phyloP scores from a whole-genome alignment of 192 early-diverging fungal species.

The Coemansia sp. region DNA sequence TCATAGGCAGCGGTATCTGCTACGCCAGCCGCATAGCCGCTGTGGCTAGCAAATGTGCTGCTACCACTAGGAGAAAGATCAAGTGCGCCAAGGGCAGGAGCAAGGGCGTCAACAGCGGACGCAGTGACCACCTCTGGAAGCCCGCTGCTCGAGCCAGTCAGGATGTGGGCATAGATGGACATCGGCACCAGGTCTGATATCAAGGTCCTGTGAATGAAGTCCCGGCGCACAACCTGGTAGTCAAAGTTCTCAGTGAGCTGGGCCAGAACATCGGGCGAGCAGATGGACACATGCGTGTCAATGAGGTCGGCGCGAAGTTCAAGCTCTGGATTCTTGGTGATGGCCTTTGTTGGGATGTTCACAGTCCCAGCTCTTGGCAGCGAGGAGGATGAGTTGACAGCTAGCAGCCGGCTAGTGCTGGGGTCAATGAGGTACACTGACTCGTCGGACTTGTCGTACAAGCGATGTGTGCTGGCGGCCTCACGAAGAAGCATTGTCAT shows the following conservation, averaged over 20 bases:
- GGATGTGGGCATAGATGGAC: slow-evolving; percentile 77
- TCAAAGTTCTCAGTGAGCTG: slow-evolving; percentile 98
- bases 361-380: slow-evolving; percentile 41
- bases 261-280: slow-evolving; percentile 85
- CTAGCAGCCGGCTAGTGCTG: slow-evolving; percentile 71
- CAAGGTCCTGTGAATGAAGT: slow-evolving; percentile 90
- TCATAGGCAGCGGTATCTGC: slow-evolving; percentile 64
- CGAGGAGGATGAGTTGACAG: slow-evolving; percentile 63
- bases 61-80: neutral
- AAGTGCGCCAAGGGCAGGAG: neutral
- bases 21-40: slow-evolving; percentile 64
- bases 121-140: neutral
- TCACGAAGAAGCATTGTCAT: slow-evolving; percentile 93
- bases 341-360: slow-evolving; percentile 30
- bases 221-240: slow-evolving; percentile 83
- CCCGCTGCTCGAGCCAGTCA: slow-evolving; percentile 54
- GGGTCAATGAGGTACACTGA: slow-evolving; percentile 83
- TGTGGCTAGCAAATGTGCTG: slow-evolving; percentile 6
- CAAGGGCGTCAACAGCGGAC: neutral
- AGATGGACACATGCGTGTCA: slow-evolving; percentile 91
- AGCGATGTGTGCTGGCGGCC: slow-evolving; percentile 58
- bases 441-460: slow-evolving; percentile 62
- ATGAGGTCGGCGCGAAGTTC: slow-evolving; percentile 88
- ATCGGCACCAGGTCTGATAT: slow-evolving; percentile 83
- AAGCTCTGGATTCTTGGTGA: slow-evolving; percentile 53